These are phyloP conservation scores for Colletotrichum sp. DNA, from an alignment of 2,329 filamentous ascomycete genomes.

Conservation along the genomic window DNA sequence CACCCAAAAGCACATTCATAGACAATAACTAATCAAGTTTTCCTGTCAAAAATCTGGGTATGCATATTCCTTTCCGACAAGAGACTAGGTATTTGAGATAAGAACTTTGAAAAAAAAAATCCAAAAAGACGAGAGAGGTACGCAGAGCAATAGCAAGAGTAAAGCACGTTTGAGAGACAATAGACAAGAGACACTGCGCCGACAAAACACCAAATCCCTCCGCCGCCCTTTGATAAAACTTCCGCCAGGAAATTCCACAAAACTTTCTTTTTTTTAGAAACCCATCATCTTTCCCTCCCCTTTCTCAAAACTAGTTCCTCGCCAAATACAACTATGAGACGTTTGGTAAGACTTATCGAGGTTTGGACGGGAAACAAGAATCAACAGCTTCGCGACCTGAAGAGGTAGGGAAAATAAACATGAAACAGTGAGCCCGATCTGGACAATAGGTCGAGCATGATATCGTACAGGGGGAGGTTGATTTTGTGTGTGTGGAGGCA, in stretches of 20 bases:
- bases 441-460: conserved; percentile 15
- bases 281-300: not conserved
- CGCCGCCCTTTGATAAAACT: not conserved
- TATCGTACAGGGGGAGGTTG: conserved; percentile 13
- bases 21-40: not conserved
- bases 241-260: conserved; percentile 25
- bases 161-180: not conserved
- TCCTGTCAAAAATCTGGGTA: conserved; percentile 10
- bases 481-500: not conserved
- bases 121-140: not conserved
- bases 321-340: conserved; percentile 19
- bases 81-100: conserved; percentile 21
- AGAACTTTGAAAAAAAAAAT: not conserved
- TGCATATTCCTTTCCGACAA: conserved; percentile 18
- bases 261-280: conserved; percentile 15
- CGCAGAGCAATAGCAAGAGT: not conserved
- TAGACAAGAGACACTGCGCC: conserved; percentile 8
- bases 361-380: not conserved
- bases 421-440: conserved; percentile 16
- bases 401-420: not conserved
- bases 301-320: conserved; percentile 23
- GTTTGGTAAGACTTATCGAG: not conserved
- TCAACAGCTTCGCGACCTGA: not conserved
- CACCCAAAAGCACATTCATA: not conserved
- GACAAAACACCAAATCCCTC: conserved; percentile 16